Evolutionary conservation across 2,329 filamentous ascomycete species (phyloP).

Genomic region (Cladosporium sp.): DNA sequence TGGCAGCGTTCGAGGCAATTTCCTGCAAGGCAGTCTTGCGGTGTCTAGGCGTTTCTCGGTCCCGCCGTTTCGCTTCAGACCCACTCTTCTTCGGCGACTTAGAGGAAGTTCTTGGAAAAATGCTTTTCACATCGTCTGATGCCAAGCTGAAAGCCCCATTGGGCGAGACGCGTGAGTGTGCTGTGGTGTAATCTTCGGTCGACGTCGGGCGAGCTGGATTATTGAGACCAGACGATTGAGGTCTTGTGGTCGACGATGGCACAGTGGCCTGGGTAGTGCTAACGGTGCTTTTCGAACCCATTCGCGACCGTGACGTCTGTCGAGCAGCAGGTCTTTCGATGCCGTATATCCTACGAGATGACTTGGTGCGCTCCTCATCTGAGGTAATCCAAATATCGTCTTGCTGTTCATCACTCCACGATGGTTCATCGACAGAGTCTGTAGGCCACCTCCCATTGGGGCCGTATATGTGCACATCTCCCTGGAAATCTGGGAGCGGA

Average conservation of each 20-base stretch:
- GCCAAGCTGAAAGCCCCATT: constrained; percentile 16
- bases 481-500: not conserved
- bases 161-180: constrained; percentile 17
- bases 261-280: constrained; percentile 15
- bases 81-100: not conserved
- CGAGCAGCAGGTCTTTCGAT: constrained; percentile 17
- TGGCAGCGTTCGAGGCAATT: constrained; percentile 15
- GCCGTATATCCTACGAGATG: constrained; percentile 2
- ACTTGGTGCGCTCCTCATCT: constrained; percentile 16
- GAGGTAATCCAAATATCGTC: constrained; percentile 32
- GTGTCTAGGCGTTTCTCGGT: not conserved
- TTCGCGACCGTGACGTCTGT: constrained; percentile 20
- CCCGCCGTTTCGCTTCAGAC: not conserved
- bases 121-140: constrained; percentile 24
- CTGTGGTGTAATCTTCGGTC: constrained; percentile 20
- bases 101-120: constrained; percentile 28
- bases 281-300: constrained; percentile 14
- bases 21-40: constrained; percentile 11
- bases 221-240: not conserved
- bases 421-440: constrained; percentile 17
- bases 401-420: constrained; percentile 14
- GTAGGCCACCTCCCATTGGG: constrained; percentile 17
- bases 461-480: not conserved
- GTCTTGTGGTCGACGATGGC: not conserved
- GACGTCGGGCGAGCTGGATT: constrained; percentile 16